A percentile compares a stretch with the other conserved stretches of the same genome.
Conservation (phyloP, 495 filamentous ascomycete genomes). For the Trichoderma virens region DNA sequence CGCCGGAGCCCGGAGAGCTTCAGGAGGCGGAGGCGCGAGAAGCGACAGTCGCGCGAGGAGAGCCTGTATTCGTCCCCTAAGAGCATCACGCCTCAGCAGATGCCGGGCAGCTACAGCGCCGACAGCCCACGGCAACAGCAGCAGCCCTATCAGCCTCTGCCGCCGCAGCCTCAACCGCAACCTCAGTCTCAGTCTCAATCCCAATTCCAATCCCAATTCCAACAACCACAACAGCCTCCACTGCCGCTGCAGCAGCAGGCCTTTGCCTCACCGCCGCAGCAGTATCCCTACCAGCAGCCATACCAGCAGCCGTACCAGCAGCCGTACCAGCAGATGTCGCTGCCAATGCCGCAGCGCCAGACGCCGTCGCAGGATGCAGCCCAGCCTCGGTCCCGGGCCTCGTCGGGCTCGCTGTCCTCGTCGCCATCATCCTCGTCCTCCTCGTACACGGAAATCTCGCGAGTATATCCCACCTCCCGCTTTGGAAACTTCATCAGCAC, state of each 20-base stretch:
- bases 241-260: slow-evolving; percentile 25
- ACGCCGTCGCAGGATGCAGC: slow-evolving; percentile 7
- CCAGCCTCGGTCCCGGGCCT: slow-evolving; percentile 25
- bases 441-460: slow-evolving; percentile 39
- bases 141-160: background rate
- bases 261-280: slow-evolving; percentile 30
- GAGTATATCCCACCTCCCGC: slow-evolving; percentile 17
- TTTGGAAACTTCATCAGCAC: slow-evolving; percentile 25
- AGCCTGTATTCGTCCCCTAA: slow-evolving; percentile 9
- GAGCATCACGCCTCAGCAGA: slow-evolving; percentile 7
- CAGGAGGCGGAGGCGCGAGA: slow-evolving; percentile 40
- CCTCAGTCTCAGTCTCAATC: background rate
- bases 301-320: slow-evolving; percentile 11
- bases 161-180: slow-evolving; percentile 12
- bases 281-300: slow-evolving; percentile 17
- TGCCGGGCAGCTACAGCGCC: slow-evolving; percentile 4
- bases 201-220: slow-evolving; percentile 18
- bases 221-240: slow-evolving; percentile 9
- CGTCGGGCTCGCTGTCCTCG: slow-evolving; percentile 33
- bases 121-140: slow-evolving; percentile 1
- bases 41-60: slow-evolving; percentile 38
- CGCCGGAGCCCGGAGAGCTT: slow-evolving; percentile 42
- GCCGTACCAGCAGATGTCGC: slow-evolving; percentile 11
- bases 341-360: slow-evolving; percentile 10
- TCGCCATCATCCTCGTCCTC: slow-evolving; percentile 37